These are phyloP conservation scores for Hypoxylon sp. DNA, from an alignment of 2,329 filamentous ascomycete species.

Conservation along the genomic window DNA sequence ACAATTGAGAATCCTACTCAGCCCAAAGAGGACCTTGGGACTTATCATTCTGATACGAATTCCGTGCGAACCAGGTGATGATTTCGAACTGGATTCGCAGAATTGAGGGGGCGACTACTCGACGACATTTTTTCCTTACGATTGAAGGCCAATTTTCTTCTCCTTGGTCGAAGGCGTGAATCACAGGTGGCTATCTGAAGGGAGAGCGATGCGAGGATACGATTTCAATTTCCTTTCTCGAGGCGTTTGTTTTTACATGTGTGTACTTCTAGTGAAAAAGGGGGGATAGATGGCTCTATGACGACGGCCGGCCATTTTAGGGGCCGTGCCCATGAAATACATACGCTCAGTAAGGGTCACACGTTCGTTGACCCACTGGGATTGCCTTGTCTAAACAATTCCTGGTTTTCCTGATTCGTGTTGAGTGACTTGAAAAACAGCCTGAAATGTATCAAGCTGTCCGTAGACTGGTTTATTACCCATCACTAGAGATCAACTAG, in stretches of 20 bases:
- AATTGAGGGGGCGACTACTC: background rate
- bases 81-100: background rate
- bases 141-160: background rate
- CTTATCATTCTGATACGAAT: background rate
- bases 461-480: background rate
- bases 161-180: background rate
- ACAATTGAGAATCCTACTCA: too few relatives aligned
- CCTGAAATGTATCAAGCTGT: background rate
- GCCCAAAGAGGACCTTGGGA: background rate
- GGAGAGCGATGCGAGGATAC: background rate
- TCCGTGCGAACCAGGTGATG: background rate
- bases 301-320: background rate
- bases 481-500: background rate
- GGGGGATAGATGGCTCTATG: background rate
- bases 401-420: background rate
- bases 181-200: slow-evolving; percentile 12
- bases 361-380: slow-evolving; percentile 35
- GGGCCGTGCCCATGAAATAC: slow-evolving; percentile 16
- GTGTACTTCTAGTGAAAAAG: slow-evolving; percentile 32
- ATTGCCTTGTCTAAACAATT: slow-evolving; percentile 6
- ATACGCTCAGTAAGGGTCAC: slow-evolving; percentile 35
- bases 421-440: slow-evolving; percentile 10
- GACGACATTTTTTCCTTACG: background rate
- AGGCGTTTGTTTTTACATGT: slow-evolving; percentile 7
- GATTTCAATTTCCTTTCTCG: slow-evolving; percentile 1